Conservation (phyloP, 2,329 filamentous ascomycete genomes). For the Botrytis deweyae region DNA sequence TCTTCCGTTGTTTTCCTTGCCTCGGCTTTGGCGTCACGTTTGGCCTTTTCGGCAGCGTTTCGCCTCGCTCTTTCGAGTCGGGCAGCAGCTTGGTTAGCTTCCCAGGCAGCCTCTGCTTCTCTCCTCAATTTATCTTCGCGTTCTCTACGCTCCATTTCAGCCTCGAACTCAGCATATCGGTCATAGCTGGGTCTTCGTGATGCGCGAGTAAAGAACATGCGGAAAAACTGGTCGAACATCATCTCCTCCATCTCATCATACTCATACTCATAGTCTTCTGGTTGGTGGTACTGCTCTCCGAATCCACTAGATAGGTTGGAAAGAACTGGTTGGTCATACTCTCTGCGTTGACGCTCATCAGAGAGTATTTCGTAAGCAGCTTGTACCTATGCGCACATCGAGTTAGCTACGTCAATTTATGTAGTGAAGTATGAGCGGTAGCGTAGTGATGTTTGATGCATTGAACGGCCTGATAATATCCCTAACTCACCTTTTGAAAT, state of each 20-base stretch:
- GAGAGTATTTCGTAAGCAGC: conserved; percentile 29
- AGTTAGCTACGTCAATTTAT: not conserved
- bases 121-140: not conserved
- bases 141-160: not conserved
- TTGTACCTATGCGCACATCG: conserved; percentile 20
- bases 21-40: not conserved
- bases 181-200: not conserved
- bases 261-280: not conserved
- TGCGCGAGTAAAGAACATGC: not conserved
- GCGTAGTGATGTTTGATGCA: not conserved
- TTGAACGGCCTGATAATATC: not conserved
- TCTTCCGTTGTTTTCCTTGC: not conserved
- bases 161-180: too few species aligned
- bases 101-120: not conserved
- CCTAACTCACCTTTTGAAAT: conserved; percentile 26
- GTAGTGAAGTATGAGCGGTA: not conserved
- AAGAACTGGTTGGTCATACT: conserved; percentile 21
- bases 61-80: not conserved
- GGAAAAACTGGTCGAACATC: not conserved
- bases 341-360: conserved; percentile 13
- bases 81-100: not conserved
- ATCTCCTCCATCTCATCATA: not conserved
- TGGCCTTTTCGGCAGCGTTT: conserved; percentile 6
- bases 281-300: not conserved
- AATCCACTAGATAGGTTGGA: not conserved